Evolutionary conservation across 139 green algal species (phyloP), one percentile per base, ranked within the genome.

Genomic region (Diplosphaera chodatii): DNA sequence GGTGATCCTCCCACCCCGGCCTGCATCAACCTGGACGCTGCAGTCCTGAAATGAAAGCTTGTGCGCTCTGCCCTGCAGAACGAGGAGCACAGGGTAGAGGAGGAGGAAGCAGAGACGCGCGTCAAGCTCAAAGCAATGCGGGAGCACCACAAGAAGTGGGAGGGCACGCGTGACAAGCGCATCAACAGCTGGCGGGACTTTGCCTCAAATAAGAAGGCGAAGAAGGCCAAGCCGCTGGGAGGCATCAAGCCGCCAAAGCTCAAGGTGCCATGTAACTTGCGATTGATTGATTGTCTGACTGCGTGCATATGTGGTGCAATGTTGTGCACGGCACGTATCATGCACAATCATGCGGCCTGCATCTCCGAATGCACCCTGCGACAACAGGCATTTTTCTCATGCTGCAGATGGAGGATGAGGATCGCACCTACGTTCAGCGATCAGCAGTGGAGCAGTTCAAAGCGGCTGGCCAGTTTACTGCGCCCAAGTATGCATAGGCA

Each of bases 391-490:
- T 48, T 48, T 6, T 48, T 20, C 10, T 10, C 6, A 48, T 48
- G 37, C 37, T 48, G 37, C 37, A 48, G 37, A 10, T 48, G 22
- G 64, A 66, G 34, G 90, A 96, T 71, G 83, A 89, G 23, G 89
- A 96, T n/a, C 86, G 85, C 64, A 78, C 86, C 18, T 96, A 93
- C 69, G 86, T 96, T n/a, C 87, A 91, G 76, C 71, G 89, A 28
- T 83, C 85, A 1, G 80, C 83, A 22, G 85, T 82, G 25, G 88
- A 92, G 77, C 84, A 93, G 75, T 84, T 86, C 70, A 64, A 84
- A 5, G 87, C 87, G 4, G 78, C 80, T 21, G 73, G 76, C 28
- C 5, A 65, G 30, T 33, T 32, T 18, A 56, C 32, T 32, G 40
- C 22, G 27, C 23, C 41, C 63, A 68, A 71, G 33, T 59, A 18